phyloP scores from a whole-genome alignment of 139 green algal species.

The Coccomyxa sp. region DNA sequence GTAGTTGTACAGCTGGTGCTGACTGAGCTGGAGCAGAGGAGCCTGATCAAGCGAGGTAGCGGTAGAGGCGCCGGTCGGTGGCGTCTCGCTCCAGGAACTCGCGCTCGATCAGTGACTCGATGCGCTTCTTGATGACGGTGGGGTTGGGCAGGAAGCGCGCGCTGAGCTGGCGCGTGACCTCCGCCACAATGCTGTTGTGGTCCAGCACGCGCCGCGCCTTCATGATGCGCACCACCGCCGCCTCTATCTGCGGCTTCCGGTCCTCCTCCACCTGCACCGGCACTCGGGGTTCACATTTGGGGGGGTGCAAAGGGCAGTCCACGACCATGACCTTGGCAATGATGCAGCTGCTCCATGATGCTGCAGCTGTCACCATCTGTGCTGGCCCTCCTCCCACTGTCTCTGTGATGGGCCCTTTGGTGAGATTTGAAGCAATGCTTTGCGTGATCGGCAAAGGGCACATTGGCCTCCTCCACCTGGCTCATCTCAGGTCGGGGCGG shows the following conservation, averaged over 20 bases:
- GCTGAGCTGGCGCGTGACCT: constrained; percentile 89
- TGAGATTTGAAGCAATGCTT: too few species aligned
- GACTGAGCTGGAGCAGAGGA: too few species aligned
- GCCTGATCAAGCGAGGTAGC: constrained; percentile 80
- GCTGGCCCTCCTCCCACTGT: too few species aligned
- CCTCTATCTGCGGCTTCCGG: constrained; percentile 97
- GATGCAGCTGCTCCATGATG: too few species aligned
- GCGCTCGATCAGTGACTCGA: constrained; percentile 96
- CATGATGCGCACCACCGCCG: constrained; percentile 97
- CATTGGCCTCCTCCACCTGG: too few species aligned
- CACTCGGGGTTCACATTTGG: not conserved
- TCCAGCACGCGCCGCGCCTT: constrained; percentile 83
- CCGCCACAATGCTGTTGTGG: constrained; percentile 89
- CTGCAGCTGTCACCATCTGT: too few species aligned
- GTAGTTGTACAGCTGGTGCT: too few species aligned
- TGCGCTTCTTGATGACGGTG: constrained; percentile 95
- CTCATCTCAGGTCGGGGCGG: too few species aligned
- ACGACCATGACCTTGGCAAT: too few species aligned
- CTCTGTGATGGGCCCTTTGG: too few species aligned
- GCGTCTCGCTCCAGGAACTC: constrained; percentile 94
- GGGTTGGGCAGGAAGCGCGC: constrained; percentile 87
- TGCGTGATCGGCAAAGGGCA: too few species aligned
- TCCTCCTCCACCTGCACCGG: constrained; percentile 86
- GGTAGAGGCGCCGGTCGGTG: constrained; percentile 88
- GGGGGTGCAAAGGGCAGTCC: not conserved